Evolutionary conservation across 139 green algal genomes (phyloP).

Genomic region (Picochlorum sp.): DNA sequence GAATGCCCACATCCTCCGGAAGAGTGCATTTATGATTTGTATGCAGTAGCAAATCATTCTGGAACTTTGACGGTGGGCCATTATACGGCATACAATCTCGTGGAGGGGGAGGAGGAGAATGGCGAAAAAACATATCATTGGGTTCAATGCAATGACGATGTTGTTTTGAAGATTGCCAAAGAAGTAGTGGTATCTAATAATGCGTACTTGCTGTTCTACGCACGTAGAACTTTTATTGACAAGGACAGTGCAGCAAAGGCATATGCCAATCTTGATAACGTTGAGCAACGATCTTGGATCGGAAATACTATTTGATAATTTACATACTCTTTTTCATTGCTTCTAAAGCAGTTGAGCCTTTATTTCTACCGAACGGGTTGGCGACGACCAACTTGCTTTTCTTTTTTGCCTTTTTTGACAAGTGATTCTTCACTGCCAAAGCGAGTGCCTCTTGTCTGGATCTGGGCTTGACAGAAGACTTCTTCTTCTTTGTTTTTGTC

Average conservation of each 20-base stretch:
- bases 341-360: conserved; percentile 41
- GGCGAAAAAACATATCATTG: conserved; percentile 6
- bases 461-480: background rate
- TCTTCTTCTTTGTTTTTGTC: background rate
- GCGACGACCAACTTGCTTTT: conserved; percentile 30
- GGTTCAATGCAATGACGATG: conserved; percentile 33
- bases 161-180: conserved; percentile 11
- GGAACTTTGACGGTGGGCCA: conserved; percentile 32
- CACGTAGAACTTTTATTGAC: conserved; percentile 1
- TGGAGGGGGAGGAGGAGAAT: background rate
- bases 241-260: too few relatives aligned
- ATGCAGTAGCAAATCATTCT: conserved; percentile 36
- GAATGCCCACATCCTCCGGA: conserved; percentile 9
- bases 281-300: background rate
- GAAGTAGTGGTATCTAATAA: conserved; percentile 13
- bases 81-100: conserved; percentile 29
- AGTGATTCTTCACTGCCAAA: conserved; percentile 16
- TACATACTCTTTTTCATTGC: conserved; percentile 15
- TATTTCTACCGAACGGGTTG: conserved; percentile 36
- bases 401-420: conserved; percentile 6
- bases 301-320: background rate
- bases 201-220: conserved; percentile 38
- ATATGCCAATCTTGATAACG: too few relatives aligned
- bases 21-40: conserved; percentile 37
- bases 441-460: conserved; percentile 20